phyloP scores from a whole-genome alignment of 371 early-diverging fungal genomes.

The Batkoa obscura region DNA sequence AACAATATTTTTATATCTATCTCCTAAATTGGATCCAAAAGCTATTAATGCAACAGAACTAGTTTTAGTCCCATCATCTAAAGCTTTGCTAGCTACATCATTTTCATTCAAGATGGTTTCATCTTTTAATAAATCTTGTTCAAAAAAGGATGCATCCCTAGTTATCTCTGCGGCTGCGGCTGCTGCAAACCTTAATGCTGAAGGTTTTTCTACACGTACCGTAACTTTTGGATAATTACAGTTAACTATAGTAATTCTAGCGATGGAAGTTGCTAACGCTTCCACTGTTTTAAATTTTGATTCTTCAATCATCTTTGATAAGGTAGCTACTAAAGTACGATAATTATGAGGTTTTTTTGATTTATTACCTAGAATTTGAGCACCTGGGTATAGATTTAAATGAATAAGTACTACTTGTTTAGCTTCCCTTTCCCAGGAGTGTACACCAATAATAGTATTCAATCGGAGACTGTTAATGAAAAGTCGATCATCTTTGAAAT shows the following conservation, averaged over 20 bases:
- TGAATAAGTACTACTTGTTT: slow-evolving; percentile 76
- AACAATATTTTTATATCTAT: slow-evolving; percentile 57
- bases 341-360: slow-evolving; percentile 40
- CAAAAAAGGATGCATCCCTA: slow-evolving; percentile 36
- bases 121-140: not conserved
- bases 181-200: slow-evolving; percentile 77
- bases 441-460: slow-evolving; percentile 80
- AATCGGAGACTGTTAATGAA: slow-evolving; percentile 62
- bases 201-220: slow-evolving; percentile 78
- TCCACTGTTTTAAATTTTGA: slow-evolving; percentile 68
- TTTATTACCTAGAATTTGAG: not conserved
- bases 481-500: slow-evolving; percentile 24
- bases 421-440: slow-evolving; percentile 89
- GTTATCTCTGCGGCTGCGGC: slow-evolving; percentile 82
- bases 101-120: not conserved
- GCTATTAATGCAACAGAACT: slow-evolving; percentile 46
- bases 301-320: slow-evolving; percentile 46
- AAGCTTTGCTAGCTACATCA: not conserved
- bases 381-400: slow-evolving; percentile 44
- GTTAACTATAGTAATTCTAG: slow-evolving; percentile 45
- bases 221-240: slow-evolving; percentile 71
- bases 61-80: not conserved
- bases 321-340: slow-evolving; percentile 62
- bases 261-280: slow-evolving; percentile 54
- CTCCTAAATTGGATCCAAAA: slow-evolving; percentile 85